These are phyloP conservation scores for Micractinium conductrix DNA, from an alignment of 139 green algal species.

Conservation along the genomic window DNA sequence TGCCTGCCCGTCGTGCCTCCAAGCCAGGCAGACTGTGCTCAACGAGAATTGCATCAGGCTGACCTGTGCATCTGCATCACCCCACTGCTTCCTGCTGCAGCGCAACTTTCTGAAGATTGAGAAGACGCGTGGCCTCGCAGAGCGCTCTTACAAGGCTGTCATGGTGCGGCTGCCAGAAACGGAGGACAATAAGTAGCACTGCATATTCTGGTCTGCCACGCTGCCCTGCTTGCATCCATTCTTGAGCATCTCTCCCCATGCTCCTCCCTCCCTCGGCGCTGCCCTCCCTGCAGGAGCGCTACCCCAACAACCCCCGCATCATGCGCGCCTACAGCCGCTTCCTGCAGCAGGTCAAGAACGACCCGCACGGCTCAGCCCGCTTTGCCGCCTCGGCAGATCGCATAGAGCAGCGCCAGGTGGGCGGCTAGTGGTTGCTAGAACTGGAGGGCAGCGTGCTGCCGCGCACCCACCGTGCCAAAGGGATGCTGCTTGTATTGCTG, in stretches of 20 bases:
- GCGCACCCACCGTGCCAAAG: no score
- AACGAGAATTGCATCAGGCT: no score
- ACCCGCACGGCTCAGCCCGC: background rate
- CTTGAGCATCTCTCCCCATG: background rate
- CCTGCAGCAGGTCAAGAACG: conserved; percentile 22
- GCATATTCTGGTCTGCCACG: background rate
- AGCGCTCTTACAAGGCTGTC: conserved; percentile 3
- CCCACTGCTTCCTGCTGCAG: no score
- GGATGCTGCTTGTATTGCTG: no score
- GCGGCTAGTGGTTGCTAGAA: no score
- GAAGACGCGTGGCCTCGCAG: background rate
- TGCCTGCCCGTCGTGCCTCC: no score
- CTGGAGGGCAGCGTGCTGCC: no score
- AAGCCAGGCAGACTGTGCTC: no score
- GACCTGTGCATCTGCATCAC: no score
- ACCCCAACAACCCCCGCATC: conserved; percentile 22
- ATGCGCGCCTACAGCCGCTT: conserved; percentile 19
- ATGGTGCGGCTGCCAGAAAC: background rate
- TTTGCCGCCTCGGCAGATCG: background rate
- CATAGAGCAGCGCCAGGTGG: conserved; percentile 11
- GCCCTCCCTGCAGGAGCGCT: background rate
- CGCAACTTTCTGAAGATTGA: conserved; percentile 1
- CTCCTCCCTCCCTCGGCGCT: no score
- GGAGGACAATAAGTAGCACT: background rate
- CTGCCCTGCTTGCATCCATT: background rate